phyloP scores from a whole-genome alignment of 106 monocot genomes.

The Dendrobium nobile region DNA sequence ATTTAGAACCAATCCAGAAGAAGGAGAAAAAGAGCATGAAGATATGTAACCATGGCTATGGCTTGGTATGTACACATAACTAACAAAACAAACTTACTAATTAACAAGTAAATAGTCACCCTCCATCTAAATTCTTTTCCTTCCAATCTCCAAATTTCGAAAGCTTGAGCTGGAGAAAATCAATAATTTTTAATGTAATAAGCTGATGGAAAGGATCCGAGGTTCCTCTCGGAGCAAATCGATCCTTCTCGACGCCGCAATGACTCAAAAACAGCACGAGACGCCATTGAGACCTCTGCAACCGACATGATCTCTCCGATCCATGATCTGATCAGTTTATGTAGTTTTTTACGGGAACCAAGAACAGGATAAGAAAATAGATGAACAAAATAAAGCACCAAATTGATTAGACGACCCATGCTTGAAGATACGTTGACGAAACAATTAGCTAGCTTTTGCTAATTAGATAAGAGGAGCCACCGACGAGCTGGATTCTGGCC shows the following conservation, averaged over 20 bases:
- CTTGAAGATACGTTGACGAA: not conserved
- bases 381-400: not conserved
- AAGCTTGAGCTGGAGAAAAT: not conserved
- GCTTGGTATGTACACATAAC: not conserved
- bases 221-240: constrained; percentile 7
- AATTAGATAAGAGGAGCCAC: not conserved
- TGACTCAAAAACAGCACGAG: constrained; percentile 1
- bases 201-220: not conserved
- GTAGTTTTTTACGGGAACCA: not conserved
- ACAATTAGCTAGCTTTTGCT: not conserved
- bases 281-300: not conserved
- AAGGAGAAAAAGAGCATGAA: not conserved
- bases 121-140: not conserved
- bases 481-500: not conserved
- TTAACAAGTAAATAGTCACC: too few relatives aligned
- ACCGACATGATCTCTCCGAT: constrained; percentile 4
- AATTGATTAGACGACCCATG: not conserved
- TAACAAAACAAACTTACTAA: not conserved
- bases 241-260: not conserved
- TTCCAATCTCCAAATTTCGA: not conserved
- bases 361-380: not conserved
- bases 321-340: not conserved
- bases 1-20: not conserved
- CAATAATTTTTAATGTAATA: not conserved
- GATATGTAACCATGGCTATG: not conserved